These are phyloP conservation scores for Tulasnella sp. DNA, from an alignment of 768 basidiomycete species.

Conservation along the genomic window DNA sequence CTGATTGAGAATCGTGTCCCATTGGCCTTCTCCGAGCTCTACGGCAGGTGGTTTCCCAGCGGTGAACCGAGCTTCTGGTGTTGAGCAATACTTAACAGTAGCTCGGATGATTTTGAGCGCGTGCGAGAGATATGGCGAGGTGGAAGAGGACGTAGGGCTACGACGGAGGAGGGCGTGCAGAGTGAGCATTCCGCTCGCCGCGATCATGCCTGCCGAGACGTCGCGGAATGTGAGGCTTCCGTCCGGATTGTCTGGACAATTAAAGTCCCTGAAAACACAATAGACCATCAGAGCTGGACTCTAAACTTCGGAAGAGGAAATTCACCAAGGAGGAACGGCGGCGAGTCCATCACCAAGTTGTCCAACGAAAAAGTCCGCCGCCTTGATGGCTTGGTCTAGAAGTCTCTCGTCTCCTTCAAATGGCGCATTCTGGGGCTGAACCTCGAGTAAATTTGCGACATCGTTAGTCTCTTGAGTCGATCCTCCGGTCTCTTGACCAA, in stretches of 20 bases:
- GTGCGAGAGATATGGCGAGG: constrained; percentile 24
- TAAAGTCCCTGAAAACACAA: constrained; percentile 20
- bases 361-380: constrained; percentile 17
- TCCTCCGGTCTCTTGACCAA: neutral
- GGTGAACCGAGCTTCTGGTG: constrained; percentile 8
- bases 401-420: neutral
- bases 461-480: neutral
- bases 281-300: neutral
- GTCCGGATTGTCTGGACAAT: constrained; percentile 14
- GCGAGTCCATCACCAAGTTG: constrained; percentile 13
- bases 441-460: neutral
- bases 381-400: neutral
- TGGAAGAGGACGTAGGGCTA: too few species aligned
- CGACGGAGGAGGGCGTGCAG: constrained; percentile 2
- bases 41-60: neutral
- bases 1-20: constrained; percentile 28
- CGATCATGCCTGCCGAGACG: constrained; percentile 30
- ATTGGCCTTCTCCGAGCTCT: constrained; percentile 12
- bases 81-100: constrained; percentile 19
- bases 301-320: neutral
- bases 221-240: constrained; percentile 28
- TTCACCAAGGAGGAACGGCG: constrained; percentile 25
- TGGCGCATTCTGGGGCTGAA: neutral
- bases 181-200: constrained; percentile 21
- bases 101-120: constrained; percentile 26